These are phyloP conservation scores for Camellia sinensis DNA, from an alignment of 148 eudicot species.

Conservation along the genomic window DNA sequence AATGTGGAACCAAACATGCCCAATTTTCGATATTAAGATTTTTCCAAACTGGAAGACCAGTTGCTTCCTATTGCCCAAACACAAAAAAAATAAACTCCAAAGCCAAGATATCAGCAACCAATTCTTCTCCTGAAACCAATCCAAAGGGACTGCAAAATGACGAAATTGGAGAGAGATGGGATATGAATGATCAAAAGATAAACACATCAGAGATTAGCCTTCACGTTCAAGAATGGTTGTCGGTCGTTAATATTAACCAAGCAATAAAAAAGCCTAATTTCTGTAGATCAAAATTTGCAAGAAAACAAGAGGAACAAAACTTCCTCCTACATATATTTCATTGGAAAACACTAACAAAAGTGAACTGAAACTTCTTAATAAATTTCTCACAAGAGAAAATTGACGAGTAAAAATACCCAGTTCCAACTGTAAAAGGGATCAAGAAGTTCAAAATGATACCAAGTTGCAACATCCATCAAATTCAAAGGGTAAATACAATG, in stretches of 20 bases:
- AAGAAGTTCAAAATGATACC: background rate
- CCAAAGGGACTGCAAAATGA: too few relatives aligned
- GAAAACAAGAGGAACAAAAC: background rate
- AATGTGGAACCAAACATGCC: background rate
- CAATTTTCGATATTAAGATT: background rate
- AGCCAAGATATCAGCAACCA: background rate
- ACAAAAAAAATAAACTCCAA: background rate
- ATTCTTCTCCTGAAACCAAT: too few relatives aligned
- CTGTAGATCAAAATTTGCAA: background rate
- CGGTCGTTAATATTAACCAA: background rate
- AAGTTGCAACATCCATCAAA: background rate
- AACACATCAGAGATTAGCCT: background rate
- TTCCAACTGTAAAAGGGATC: background rate
- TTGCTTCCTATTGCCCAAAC: background rate
- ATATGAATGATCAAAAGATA: background rate
- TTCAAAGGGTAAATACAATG: background rate
- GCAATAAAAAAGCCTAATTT: background rate
- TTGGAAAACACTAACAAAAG: background rate
- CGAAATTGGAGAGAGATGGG: too few relatives aligned
- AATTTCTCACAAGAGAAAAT: background rate
- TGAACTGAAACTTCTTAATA: background rate
- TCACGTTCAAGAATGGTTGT: background rate
- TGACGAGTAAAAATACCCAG: background rate
- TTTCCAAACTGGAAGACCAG: background rate
- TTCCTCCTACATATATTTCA: background rate